These are phyloP conservation scores for Ceratocystis alfenasii DNA, from an alignment of 2,329 filamentous ascomycete genomes.

Conservation along the genomic window DNA sequence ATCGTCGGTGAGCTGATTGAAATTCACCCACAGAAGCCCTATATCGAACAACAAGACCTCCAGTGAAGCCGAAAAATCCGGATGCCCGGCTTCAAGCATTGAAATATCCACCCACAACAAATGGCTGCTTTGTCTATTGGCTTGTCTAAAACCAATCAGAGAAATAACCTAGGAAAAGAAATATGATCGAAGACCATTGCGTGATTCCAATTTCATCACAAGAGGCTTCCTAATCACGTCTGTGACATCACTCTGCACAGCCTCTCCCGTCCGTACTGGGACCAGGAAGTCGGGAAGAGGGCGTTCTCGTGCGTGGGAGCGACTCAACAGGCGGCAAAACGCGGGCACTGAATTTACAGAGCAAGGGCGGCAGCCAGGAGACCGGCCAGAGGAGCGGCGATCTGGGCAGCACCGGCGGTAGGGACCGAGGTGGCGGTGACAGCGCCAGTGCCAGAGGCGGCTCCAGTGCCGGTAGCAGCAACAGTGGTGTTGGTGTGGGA, in stretches of 20 bases:
- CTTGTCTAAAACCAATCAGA: not conserved
- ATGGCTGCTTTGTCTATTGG: too few relatives aligned
- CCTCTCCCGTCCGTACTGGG: conserved; percentile 9
- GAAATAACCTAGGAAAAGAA: not conserved
- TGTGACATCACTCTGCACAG: not conserved
- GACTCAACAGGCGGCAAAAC: not conserved
- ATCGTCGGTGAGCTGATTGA: not conserved
- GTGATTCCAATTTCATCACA: not conserved
- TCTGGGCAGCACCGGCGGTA: conserved; percentile 21
- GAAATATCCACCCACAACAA: not conserved
- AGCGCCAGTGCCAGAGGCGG: conserved; percentile 21
- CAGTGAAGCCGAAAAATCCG: not conserved
- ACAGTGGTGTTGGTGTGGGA: conserved; percentile 15
- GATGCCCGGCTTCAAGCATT: not conserved
- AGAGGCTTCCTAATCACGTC: not conserved
- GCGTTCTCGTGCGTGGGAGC: too few relatives aligned
- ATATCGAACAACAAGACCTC: not conserved
- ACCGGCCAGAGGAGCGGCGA: conserved; percentile 22
- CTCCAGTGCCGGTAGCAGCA: conserved; percentile 19
- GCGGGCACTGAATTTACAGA: conserved; percentile 18
- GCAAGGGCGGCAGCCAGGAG: conserved; percentile 21
- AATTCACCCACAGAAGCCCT: not conserved
- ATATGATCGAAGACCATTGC: not conserved
- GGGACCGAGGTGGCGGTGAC: conserved; percentile 20
- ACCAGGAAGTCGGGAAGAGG: not conserved